Evolutionary conservation across 208 protist species (phyloP), one percentile per base, ranked within the genome.

Genomic region (Angomonas ambiguus): DNA sequence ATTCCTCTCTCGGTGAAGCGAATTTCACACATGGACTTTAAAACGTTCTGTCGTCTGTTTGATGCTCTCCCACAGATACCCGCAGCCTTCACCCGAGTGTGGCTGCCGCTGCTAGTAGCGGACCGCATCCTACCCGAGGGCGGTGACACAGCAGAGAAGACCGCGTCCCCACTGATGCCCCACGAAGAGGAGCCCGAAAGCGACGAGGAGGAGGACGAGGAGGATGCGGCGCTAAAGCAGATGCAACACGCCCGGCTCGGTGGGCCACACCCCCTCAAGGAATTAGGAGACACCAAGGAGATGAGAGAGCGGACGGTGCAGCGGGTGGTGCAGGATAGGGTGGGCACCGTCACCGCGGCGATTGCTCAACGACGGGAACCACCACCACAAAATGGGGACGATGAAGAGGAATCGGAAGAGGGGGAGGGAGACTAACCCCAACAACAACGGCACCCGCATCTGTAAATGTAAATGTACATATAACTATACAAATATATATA

Each of bases 1-100:
- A 90, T 94, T 53, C 88, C 88, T 16, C 49, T 88, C 16, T 55
- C 74, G 61, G 69, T 94, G 38, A 89, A 85, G 80, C 82, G 85
- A 10, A 67, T 64, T 45, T 85, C 77, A 22, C 88, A 94, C 71
- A 87, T 94, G 31, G 68, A 81, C 69, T 77, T 67, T 32, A 51
- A 67, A 1, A 62, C 64, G 33, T 94, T 94, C 65, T 76, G 45
- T 45, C 74, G 78, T 2, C 85, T 82, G 62, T 94, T 94, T 69
- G 88, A 94, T 31, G 72, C 67, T 42, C 64, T 85, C 22, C 84
- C 84, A 33, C 74, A 90, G 32, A 55, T 94, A 18, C 63, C 73
- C 1, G 82, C 88, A 1, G 74, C 84, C 53, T 94, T 90, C 67
- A 57, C 74, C 41, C 88, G 85, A 45, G 80, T 91, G 32, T 94